Evolutionary conservation across 345 rosid species (phyloP), one percentile per base, ranked within the genome.

Genomic region (Eucalyptus grandis): DNA sequence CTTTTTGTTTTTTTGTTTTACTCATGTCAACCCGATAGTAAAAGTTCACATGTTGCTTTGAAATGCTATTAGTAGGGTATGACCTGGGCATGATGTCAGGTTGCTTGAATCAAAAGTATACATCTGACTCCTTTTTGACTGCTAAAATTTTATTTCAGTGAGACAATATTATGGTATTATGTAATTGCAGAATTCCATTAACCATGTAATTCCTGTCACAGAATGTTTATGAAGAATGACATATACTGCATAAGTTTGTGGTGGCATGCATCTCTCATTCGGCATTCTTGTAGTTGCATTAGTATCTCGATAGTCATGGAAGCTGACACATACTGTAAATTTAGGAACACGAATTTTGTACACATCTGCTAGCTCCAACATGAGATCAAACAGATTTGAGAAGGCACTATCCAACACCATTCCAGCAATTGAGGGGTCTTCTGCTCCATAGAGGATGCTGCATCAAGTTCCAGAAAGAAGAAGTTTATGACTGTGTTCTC

Each of bases 361-460:
- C 51, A 96, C 95, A 89, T 96, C 99, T 86, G 96, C 99, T 69
- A 98, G 97, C 90, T 98, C 99, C 98, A 98, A 94, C 99, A 98
- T 98, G 87, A 98, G 95, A 93, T 96, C 97, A 94, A 95, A 97
- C 91, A 98, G 94, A 94, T 96, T 96, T 87, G 99, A 96, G 91
- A 98, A 98, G 89, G 99, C 98, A 91, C 99, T 97, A 91, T 98
- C 99, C 91, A 98, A 94, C 92, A 98, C 99, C 96, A 97, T 97
- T 92, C 99, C 99, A 91, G 99, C 98, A 22, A 97, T 95, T 60
- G 99, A 97, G 47, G 99, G 98, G 88, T 98, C 99, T 91, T 96
- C 97, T 83, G 97, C 98, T 94, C 99, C 99, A 90, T 95, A 98
- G 54, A 98, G 96, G 91, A 97, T 96, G 95, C 99, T 98, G 96